Conservation (phyloP, 257 asterid species). For the Petunia axillaris region DNA sequence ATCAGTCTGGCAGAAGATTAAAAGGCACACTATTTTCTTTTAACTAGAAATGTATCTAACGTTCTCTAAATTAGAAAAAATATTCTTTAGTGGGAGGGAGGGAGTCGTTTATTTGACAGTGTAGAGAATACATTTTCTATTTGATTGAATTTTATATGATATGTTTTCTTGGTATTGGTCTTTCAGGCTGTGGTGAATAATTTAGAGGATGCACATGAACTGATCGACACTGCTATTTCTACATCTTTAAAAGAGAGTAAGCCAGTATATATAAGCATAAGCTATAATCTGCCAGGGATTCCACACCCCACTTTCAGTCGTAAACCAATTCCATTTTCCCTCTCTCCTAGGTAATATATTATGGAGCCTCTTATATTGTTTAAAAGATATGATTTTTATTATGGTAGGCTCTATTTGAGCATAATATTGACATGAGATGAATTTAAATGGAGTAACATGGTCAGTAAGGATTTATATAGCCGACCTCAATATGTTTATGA, state of each 20-base stretch:
- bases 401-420: not conserved
- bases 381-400: not conserved
- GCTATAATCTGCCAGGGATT: slow-evolving; percentile 74
- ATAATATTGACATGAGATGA: not conserved
- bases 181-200: slow-evolving; percentile 79
- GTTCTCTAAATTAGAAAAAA: too few species aligned
- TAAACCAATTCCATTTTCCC: slow-evolving; percentile 72
- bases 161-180: slow-evolving; percentile 17
- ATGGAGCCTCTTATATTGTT: not conserved
- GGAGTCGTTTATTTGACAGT: not conserved
- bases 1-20: too few species aligned
- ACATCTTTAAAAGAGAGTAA: slow-evolving; percentile 87
- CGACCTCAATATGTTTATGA: too few species aligned
- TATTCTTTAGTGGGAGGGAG: too few species aligned
- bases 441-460: too few species aligned
- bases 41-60: too few species aligned
- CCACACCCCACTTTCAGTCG: slow-evolving; percentile 76
- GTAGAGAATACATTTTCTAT: not conserved
- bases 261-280: slow-evolving; percentile 77
- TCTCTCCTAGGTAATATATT: slow-evolving; percentile 56
- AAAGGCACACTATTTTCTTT: too few species aligned
- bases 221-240: slow-evolving; percentile 76
- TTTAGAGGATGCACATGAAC: slow-evolving; percentile 85
- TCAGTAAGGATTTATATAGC: too few species aligned
- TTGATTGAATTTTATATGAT: not conserved